A percentile compares a stretch with the other conserved stretches of the same genome.
Conservation (phyloP, 225 moss, liverwort and hornwort genomes). For the Climacium dendroides region DNA sequence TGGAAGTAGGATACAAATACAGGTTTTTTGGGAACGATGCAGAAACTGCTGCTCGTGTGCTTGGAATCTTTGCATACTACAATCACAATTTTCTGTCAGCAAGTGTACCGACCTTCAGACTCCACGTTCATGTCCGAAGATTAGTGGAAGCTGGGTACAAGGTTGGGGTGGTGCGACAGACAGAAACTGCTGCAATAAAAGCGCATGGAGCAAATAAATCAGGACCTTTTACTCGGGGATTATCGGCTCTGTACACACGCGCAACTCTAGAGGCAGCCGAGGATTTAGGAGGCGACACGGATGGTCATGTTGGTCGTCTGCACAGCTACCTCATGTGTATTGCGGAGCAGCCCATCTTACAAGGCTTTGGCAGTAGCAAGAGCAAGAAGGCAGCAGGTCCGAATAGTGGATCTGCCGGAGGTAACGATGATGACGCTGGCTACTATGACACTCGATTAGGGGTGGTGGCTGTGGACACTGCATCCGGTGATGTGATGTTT, state of each 20-base stretch:
- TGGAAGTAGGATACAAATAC: slow-evolving; percentile 93
- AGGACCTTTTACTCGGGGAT: slow-evolving; percentile 78
- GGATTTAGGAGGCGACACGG: slow-evolving; percentile 59
- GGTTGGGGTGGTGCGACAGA: slow-evolving; percentile 94
- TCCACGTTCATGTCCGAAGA: slow-evolving; percentile 90
- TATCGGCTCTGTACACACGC: slow-evolving; percentile 91
- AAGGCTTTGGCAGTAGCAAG: slow-evolving; percentile 14
- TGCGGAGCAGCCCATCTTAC: slow-evolving; percentile 56
- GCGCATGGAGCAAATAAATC: slow-evolving; percentile 78
- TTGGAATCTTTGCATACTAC: slow-evolving; percentile 80
- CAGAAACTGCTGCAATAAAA: slow-evolving; percentile 96
- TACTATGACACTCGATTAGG: slow-evolving; percentile 65
- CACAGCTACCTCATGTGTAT: slow-evolving; percentile 94
- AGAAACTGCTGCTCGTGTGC: slow-evolving; percentile 60
- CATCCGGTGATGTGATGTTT: slow-evolving; percentile 89
- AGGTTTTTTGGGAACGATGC: slow-evolving; percentile 93
- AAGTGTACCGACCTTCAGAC: slow-evolving; percentile 83
- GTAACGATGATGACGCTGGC: slow-evolving; percentile 28
- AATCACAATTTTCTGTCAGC: slow-evolving; percentile 86
- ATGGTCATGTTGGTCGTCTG: slow-evolving; percentile 37
- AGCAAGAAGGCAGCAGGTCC: background rate
- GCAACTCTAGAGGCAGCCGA: slow-evolving; percentile 91
- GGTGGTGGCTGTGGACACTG: slow-evolving; percentile 85
- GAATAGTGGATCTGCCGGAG: slow-evolving; percentile 1
- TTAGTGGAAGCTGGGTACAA: slow-evolving; percentile 94